Evolutionary conservation across 225 moss, liverwort and hornwort genomes (phyloP).

Genomic region (Sphagnum tenellum): DNA sequence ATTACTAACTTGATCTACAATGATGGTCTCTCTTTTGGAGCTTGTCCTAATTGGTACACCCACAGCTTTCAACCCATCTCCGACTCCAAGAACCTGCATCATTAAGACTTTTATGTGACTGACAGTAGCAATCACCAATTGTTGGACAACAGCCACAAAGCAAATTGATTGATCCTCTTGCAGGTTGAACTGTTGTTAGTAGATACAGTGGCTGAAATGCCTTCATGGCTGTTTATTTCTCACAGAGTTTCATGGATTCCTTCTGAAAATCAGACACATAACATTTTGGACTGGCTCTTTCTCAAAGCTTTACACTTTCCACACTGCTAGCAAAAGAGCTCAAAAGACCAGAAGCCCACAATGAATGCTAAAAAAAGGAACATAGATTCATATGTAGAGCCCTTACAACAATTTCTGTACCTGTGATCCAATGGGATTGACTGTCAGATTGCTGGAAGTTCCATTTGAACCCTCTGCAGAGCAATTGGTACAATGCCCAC

Average conservation of each 20-base stretch:
- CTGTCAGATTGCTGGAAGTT: constrained; percentile 3
- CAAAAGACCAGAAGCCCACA: too few relatives aligned
- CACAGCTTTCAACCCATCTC: constrained; percentile 38
- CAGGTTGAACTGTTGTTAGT: too few relatives aligned
- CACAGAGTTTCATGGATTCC: too few relatives aligned
- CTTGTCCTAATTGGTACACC: constrained; percentile 33
- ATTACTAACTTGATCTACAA: constrained; percentile 19
- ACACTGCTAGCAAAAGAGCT: too few relatives aligned
- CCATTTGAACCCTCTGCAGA: constrained; percentile 30
- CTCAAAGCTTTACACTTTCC: too few relatives aligned
- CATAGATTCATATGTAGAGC: too few relatives aligned
- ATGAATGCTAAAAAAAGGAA: too few relatives aligned
- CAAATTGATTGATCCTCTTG: too few relatives aligned
- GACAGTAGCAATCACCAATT: constrained; percentile 4
- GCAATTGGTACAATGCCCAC: constrained; percentile 24
- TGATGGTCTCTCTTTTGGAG: constrained; percentile 18
- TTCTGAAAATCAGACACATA: too few relatives aligned
- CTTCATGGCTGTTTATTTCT: too few relatives aligned
- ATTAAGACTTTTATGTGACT: constrained; percentile 5
- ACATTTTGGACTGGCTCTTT: too few relatives aligned
- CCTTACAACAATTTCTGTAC: constrained; percentile 1
- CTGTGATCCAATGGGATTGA: constrained; percentile 7
- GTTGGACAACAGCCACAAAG: background rate
- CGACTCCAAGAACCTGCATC: constrained; percentile 33
- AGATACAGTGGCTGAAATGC: too few relatives aligned